phyloP scores from a whole-genome alignment of 192 early-diverging fungal genomes.

The Coemansia sp. region DNA sequence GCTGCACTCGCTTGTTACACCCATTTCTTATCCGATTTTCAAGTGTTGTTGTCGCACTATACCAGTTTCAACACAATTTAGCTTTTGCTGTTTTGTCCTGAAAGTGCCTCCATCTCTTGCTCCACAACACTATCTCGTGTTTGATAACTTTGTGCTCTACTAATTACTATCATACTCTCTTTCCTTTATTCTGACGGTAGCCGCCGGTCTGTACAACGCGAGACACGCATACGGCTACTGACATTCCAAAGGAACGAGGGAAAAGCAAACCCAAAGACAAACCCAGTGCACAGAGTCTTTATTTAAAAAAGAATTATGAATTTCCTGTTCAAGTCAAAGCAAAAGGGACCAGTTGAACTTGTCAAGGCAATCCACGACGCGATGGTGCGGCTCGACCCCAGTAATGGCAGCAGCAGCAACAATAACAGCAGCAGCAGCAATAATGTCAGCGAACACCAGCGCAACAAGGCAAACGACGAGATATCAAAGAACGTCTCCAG shows the following conservation, averaged over 20 bases:
- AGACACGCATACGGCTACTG: neutral
- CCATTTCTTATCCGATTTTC: too few relatives aligned
- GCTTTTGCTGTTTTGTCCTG: neutral
- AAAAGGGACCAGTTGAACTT: constrained; percentile 85
- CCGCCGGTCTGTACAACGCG: neutral
- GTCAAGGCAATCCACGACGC: constrained; percentile 86
- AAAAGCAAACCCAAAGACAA: neutral
- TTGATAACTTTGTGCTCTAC: neutral
- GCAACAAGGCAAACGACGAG: constrained; percentile 89
- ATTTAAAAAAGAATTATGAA: constrained; percentile 55
- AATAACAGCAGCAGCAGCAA: constrained; percentile 11
- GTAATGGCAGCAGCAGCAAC: constrained; percentile 31
- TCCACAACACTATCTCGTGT: neutral
- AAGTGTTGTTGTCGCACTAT: too few relatives aligned
- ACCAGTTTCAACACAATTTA: too few relatives aligned
- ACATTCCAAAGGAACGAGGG: neutral
- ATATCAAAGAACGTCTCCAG: constrained; percentile 90
- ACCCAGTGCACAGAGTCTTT: neutral
- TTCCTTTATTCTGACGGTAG: constrained; percentile 4
- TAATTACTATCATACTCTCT: neutral
- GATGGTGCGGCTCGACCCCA: constrained; percentile 64
- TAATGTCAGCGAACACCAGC: constrained; percentile 47
- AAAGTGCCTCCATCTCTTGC: neutral
- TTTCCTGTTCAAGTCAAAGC: constrained; percentile 80
- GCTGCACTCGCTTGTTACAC: too few relatives aligned